Conservation (phyloP, 2,329 filamentous ascomycete genomes). For the Aspergillus luchuensis region DNA sequence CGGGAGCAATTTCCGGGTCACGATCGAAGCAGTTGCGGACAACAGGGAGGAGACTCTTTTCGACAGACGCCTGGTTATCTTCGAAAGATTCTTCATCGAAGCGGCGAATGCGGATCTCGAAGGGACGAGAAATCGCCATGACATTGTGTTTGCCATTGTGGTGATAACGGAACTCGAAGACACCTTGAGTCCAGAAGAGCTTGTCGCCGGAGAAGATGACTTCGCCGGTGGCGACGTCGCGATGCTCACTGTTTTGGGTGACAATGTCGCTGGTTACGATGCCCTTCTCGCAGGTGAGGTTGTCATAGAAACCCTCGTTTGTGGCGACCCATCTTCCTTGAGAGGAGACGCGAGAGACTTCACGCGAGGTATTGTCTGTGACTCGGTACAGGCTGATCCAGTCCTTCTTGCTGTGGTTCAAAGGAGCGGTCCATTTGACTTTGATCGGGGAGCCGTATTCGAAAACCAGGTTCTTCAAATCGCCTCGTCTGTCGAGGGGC, state of each 20-base stretch:
- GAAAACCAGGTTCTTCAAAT: constrained; percentile 74
- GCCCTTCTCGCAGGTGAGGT: constrained; percentile 71
- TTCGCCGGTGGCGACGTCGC: constrained; percentile 72
- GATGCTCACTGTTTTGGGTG: constrained; percentile 50
- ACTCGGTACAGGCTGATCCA: constrained; percentile 98
- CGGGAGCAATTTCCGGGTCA: constrained; percentile 86
- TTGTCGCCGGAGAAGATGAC: constrained; percentile 89
- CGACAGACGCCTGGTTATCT: constrained; percentile 66
- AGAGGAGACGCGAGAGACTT: constrained; percentile 79
- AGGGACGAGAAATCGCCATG: constrained; percentile 90
- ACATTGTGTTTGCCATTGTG: constrained; percentile 90
- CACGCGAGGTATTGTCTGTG: constrained; percentile 84
- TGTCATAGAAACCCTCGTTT: constrained; percentile 74
- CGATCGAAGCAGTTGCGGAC: constrained; percentile 91
- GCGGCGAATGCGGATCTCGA: constrained; percentile 80
- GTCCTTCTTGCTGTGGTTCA: constrained; percentile 84
- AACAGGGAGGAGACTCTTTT: constrained; percentile 75
- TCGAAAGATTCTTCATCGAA: constrained; percentile 75
- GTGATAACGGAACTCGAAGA: constrained; percentile 97
- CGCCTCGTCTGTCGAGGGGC: constrained; percentile 60
- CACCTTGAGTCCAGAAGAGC: constrained; percentile 94
- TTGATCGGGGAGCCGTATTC: constrained; percentile 89
- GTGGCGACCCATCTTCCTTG: constrained; percentile 88
- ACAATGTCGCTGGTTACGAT: constrained; percentile 69
- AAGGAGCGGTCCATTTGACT: constrained; percentile 86